A percentile compares a stretch with the other conserved stretches of the same genome.
Conservation (phyloP, 2,329 filamentous ascomycete species). For the Didymella arachidicola region DNA sequence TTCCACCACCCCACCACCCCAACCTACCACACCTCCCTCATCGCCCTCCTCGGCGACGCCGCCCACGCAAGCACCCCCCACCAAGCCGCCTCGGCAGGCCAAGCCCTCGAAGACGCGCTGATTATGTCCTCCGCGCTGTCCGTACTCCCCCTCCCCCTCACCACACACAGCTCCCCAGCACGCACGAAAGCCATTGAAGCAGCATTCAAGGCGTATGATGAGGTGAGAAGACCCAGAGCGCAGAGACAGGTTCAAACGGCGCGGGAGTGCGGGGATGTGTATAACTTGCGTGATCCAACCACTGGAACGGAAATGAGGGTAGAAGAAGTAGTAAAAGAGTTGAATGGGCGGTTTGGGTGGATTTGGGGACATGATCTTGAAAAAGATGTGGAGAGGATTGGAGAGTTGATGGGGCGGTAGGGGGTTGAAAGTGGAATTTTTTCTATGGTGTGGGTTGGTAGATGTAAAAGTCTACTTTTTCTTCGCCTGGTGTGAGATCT, state of each 20-base stretch:
- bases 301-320: conserved; percentile 9
- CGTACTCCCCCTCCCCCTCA: conserved; percentile 6
- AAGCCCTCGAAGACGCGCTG: conserved; percentile 38
- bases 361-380: conserved; percentile 32
- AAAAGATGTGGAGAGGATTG: conserved; percentile 13
- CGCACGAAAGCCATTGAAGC: conserved; percentile 15
- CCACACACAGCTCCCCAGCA: neutral
- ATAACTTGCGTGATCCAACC: conserved; percentile 16
- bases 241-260: conserved; percentile 28
- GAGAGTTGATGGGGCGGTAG: neutral
- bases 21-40: conserved; percentile 27
- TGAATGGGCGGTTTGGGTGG: conserved; percentile 30
- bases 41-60: conserved; percentile 36
- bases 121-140: conserved; percentile 30
- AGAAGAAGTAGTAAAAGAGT: conserved; percentile 13
- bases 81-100: conserved; percentile 37
- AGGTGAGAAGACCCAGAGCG: conserved; percentile 27
- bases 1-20: conserved; percentile 31
- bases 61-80: conserved; percentile 35
- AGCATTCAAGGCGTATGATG: conserved; percentile 32
- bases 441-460: too few relatives aligned
- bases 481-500: too few relatives aligned
- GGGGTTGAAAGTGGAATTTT: too few relatives aligned
- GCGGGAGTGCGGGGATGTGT: conserved; percentile 27
- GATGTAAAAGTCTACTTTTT: too few relatives aligned